phyloP scores from a whole-genome alignment of 2,329 filamentous ascomycete genomes.

The Fusarium vanettenii region DNA sequence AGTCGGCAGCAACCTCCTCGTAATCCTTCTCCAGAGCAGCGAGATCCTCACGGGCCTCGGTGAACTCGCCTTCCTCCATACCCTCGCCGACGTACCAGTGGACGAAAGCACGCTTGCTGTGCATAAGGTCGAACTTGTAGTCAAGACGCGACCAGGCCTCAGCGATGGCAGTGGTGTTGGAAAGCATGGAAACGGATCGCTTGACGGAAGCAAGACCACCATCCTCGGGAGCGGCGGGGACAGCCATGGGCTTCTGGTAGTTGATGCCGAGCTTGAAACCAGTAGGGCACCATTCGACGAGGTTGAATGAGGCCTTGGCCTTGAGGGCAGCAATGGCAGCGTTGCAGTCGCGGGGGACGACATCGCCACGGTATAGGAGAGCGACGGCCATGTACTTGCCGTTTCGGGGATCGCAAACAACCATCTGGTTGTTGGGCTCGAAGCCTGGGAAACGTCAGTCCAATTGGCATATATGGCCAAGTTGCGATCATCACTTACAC shows the following conservation, averaged over 20 bases:
- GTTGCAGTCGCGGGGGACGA: conserved; percentile 76
- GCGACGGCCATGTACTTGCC: conserved; percentile 83
- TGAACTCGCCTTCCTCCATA: conserved; percentile 94
- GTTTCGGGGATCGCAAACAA: conserved; percentile 78
- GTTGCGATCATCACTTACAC: conserved; percentile 61
- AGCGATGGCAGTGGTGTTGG: conserved; percentile 80
- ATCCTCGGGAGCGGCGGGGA: conserved; percentile 64
- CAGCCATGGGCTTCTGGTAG: conserved; percentile 74
- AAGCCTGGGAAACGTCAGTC: conserved; percentile 65
- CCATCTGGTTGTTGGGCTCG: conserved; percentile 84
- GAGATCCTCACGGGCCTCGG: conserved; percentile 86
- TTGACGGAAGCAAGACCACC: conserved; percentile 71
- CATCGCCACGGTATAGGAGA: conserved; percentile 78
- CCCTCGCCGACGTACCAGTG: conserved; percentile 89
- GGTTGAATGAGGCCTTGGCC: conserved; percentile 78
- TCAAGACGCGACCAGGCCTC: conserved; percentile 79
- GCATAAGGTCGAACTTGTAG: conserved; percentile 83
- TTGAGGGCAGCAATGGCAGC: conserved; percentile 75
- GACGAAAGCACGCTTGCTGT: conserved; percentile 81
- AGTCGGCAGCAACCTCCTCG: conserved; percentile 84
- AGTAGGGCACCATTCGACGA: conserved; percentile 81
- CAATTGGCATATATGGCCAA: neutral
- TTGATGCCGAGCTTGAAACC: conserved; percentile 83
- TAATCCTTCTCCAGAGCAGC: conserved; percentile 89
- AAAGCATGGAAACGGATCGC: conserved; percentile 76